Evolutionary conservation across 495 filamentous ascomycete species (phyloP), one percentile per base, ranked within the genome.

Genomic region (Clavariopsis aquatica): DNA sequence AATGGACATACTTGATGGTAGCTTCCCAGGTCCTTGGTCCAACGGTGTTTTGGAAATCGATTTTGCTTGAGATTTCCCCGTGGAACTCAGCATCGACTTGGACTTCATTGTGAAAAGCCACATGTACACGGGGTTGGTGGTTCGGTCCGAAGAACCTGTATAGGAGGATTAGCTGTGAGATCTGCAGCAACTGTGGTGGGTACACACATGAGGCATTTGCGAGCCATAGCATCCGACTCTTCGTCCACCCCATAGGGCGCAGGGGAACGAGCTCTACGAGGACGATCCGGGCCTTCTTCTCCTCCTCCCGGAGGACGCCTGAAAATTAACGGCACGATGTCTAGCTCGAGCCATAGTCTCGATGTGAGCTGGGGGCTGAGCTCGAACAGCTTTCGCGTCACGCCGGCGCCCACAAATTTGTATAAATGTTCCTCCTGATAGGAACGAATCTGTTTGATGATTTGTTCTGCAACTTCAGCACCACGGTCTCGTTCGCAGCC

Each of bases 191-290:
- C 12, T 34, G 12, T 34, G 20, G 1, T 62, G 49, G 2, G 23
- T 55, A 72, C 80, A 58, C 71, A 88, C 86, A 87, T 83, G 46
- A 91, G 82, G 71, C 88, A 91, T 78, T 93, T 93, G 28, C 91
- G 82, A 2, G 86, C 87, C 84, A 93, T 90, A 0, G 89, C 89
- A 70, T 96, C 91, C 1, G 91, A 90, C 74, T 93, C 88, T 70
- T 96, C 91, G 64, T 93, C 91, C 13, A 91, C 81, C 2, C 8
- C 15, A 66, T 84, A 85, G 66, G 84, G 85, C 7, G 75, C 72
- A 38, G 83, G 77, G 81, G 82, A 82, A 71, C 47, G 60, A 5
- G 6, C 23, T 7, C 78, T 77, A 62, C 80, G 77, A 4, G 20
- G 34, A 10, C 23, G 24, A 15, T 41, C n/a, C n/a, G n/a, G n/a